Evolutionary conservation across 2,329 filamentous ascomycete genomes (phyloP).

Genomic region (Diaporthe aspalathi): DNA sequence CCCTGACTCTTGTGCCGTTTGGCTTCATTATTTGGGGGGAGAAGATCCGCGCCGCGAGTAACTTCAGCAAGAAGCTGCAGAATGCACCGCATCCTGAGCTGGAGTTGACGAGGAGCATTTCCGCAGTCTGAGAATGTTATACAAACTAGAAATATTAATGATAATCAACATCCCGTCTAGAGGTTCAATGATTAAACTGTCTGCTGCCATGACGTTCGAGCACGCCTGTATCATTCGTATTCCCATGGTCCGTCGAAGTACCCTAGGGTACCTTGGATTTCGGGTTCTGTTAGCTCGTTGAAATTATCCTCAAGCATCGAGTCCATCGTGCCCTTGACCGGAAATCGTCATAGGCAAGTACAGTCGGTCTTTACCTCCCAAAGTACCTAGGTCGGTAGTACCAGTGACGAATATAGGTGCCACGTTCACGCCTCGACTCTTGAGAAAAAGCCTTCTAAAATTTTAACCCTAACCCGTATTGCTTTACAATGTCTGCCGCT

Average conservation of each 20-base stretch:
- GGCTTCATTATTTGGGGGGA: constrained; percentile 58
- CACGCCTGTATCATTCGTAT: too few relatives aligned
- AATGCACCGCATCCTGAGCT: constrained; percentile 45
- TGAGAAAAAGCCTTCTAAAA: too few relatives aligned
- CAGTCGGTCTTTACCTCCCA: too few relatives aligned
- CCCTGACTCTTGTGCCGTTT: constrained; percentile 61
- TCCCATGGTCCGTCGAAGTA: background rate
- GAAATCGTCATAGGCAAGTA: background rate
- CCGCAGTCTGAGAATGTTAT: constrained; percentile 36
- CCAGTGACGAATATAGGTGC: too few relatives aligned
- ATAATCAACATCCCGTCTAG: background rate
- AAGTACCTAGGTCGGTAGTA: too few relatives aligned
- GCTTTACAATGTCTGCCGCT: too few relatives aligned
- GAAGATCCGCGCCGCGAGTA: constrained; percentile 56
- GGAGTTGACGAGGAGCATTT: constrained; percentile 42
- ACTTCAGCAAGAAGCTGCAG: constrained; percentile 60
- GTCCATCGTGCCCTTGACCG: too few relatives aligned
- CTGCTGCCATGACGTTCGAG: too few relatives aligned
- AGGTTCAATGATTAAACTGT: background rate
- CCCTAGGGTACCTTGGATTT: background rate
- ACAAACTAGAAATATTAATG: background rate
- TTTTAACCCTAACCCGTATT: too few relatives aligned
- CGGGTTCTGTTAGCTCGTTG: too few relatives aligned
- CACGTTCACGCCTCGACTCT: too few relatives aligned
- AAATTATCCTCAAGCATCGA: too few relatives aligned